Conservation (phyloP, 2,329 filamentous ascomycete genomes). For the Aspergillus latus region DNA sequence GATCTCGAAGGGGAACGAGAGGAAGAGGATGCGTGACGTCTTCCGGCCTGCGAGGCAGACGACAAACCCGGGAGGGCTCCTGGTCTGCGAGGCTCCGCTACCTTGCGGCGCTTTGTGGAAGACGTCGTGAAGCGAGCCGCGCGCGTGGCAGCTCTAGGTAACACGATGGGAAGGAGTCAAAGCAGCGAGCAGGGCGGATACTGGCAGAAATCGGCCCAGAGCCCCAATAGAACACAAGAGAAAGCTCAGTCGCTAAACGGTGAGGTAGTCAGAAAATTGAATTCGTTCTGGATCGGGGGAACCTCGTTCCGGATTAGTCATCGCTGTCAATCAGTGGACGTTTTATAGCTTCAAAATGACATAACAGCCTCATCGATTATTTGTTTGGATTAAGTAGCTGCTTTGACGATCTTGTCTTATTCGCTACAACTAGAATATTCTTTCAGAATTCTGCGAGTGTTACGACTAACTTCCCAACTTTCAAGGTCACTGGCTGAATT, state of each 20-base stretch:
- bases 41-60: constrained; percentile 34
- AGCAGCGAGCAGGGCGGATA: not conserved
- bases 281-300: constrained; percentile 1
- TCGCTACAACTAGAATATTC: not conserved
- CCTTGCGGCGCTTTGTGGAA: constrained; percentile 51
- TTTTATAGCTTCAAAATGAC: not conserved
- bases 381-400: too few relatives aligned
- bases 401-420: not conserved
- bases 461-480: too few relatives aligned
- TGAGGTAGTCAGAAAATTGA: not conserved
- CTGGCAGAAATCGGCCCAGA: constrained; percentile 9
- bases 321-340: not conserved
- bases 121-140: constrained; percentile 52
- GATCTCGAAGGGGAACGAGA: constrained; percentile 16
- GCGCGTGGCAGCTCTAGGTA: constrained; percentile 45
- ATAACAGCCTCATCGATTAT: not conserved
- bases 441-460: too few relatives aligned
- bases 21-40: constrained; percentile 35
- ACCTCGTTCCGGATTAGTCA: not conserved
- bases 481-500: not conserved
- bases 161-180: constrained; percentile 19
- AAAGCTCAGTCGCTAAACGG: not conserved
- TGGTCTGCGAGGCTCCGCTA: constrained; percentile 45
- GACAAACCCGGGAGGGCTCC: constrained; percentile 32
- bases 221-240: constrained; percentile 9